Evolutionary conservation across 208 protist species (phyloP).

Genomic region (Trichomonas tenax): DNA sequence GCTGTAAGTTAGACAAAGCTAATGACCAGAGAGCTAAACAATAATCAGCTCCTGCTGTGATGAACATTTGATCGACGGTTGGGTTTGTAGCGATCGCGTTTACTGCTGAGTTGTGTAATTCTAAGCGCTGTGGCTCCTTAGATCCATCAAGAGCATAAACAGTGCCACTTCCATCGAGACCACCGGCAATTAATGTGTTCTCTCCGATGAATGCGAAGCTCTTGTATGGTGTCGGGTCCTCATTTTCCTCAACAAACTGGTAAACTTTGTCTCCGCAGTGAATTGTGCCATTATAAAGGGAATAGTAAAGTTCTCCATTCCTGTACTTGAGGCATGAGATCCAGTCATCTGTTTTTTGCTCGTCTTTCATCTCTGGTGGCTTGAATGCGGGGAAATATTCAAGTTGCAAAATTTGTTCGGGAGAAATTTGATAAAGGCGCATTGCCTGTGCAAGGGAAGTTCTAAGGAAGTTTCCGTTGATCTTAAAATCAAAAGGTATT

Average conservation of each 20-base stretch:
- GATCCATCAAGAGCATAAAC: not conserved
- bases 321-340: not conserved
- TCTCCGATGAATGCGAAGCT: not conserved
- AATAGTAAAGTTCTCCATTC: not conserved
- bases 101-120: not conserved
- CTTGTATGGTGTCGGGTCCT: not conserved
- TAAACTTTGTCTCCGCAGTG: not conserved
- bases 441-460: not conserved
- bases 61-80: not conserved
- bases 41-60: not conserved
- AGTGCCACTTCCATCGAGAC: not conserved
- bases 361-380: not conserved
- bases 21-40: not conserved
- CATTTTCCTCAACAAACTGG: not conserved
- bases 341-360: not conserved
- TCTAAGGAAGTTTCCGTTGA: not conserved
- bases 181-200: not conserved
- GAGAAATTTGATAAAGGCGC: not conserved
- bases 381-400: constrained; percentile 16
- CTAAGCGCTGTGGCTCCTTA: not conserved
- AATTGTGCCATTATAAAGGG: not conserved
- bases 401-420: not conserved
- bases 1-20: not conserved
- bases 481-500: constrained; percentile 10
- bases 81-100: not conserved